Evolutionary conservation across 805 yeast genomes (phyloP).

Genomic region (Candida vartiovaarae): DNA sequence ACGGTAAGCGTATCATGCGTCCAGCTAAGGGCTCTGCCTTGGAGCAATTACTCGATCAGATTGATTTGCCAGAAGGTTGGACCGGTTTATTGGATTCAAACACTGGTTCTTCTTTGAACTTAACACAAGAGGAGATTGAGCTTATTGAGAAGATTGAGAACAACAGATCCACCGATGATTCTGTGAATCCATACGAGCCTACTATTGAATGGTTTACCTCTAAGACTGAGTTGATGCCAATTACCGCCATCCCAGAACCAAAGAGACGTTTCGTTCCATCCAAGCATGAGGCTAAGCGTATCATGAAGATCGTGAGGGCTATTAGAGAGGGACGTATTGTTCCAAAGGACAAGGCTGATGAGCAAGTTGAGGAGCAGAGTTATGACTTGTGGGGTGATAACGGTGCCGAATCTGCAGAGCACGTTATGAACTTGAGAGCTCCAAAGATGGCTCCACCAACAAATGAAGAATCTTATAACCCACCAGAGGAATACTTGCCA

Average conservation of each 20-base stretch:
- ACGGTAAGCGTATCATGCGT: constrained; percentile 97
- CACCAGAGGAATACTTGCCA: constrained; percentile 90
- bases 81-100: constrained; percentile 89
- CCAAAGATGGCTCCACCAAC: constrained; percentile 96
- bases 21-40: constrained; percentile 96
- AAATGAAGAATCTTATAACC: constrained; percentile 92
- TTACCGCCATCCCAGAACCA: constrained; percentile 93
- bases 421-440: constrained; percentile 87
- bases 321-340: constrained; percentile 93
- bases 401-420: constrained; percentile 55
- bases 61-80: constrained; percentile 98
- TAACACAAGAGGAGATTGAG: constrained; percentile 83
- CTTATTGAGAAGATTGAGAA: constrained; percentile 78
- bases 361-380: constrained; percentile 43
- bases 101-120: constrained; percentile 79
- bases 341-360: constrained; percentile 55
- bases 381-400: constrained; percentile 87
- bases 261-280: constrained; percentile 96
- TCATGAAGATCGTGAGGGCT: constrained; percentile 94
- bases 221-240: constrained; percentile 80
- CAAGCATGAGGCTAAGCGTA: constrained; percentile 90
- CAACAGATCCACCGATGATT: constrained; percentile 77
- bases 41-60: constrained; percentile 80
- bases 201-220: constrained; percentile 93
- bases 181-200: constrained; percentile 85